phyloP scores from a whole-genome alignment of 176 grass and related monocot species.

The Cenchrus americanus region DNA sequence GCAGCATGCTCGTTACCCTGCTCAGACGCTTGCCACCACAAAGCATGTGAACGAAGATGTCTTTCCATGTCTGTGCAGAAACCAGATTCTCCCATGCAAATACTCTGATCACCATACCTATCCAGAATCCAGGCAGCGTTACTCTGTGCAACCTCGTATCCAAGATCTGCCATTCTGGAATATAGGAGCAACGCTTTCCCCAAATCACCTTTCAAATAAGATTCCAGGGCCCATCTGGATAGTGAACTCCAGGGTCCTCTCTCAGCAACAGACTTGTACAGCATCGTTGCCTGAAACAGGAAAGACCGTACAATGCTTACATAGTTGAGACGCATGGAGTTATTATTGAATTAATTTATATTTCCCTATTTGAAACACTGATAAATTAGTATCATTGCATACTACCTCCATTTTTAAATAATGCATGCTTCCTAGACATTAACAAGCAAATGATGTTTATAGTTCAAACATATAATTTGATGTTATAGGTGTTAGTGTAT shows the following conservation, averaged over 20 bases:
- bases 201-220: slow-evolving; percentile 95
- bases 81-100: slow-evolving; percentile 94
- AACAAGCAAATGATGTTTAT: neutral
- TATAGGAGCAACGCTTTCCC: slow-evolving; percentile 95
- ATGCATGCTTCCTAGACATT: too few species aligned
- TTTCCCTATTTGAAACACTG: slow-evolving; percentile 18
- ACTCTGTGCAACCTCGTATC: slow-evolving; percentile 97
- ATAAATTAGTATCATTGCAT: neutral
- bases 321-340: neutral
- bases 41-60: slow-evolving; percentile 85
- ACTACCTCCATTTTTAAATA: neutral
- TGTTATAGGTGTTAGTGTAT: neutral
- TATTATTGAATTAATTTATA: neutral
- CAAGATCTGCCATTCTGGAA: slow-evolving; percentile 98
- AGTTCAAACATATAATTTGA: neutral
- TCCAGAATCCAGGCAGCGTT: slow-evolving; percentile 99
- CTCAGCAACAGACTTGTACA: slow-evolving; percentile 97
- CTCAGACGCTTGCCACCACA: slow-evolving; percentile 99
- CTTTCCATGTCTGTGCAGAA: slow-evolving; percentile 93
- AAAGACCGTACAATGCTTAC: slow-evolving; percentile 11
- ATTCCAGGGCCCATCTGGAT: slow-evolving; percentile 95
- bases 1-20: slow-evolving; percentile 99
- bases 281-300: slow-evolving; percentile 70
- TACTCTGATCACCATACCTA: slow-evolving; percentile 81
- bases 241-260: slow-evolving; percentile 96